Conservation (phyloP, 1,284 basidiomycete genomes). For the Papiliotrema nemorosa region DNA sequence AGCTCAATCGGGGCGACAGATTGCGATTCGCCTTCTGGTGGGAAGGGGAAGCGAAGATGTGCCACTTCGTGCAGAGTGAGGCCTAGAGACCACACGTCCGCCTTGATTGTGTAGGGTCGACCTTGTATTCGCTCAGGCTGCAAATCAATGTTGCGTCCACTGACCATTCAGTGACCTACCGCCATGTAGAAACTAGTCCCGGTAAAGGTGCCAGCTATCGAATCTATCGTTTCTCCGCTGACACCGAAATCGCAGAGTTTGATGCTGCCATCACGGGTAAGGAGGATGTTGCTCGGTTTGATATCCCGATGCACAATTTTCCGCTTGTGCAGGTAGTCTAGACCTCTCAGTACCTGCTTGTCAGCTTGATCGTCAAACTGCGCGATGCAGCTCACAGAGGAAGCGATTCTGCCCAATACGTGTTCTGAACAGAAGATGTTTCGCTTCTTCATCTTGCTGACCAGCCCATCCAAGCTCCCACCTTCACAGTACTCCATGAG, state of each 20-base stretch:
- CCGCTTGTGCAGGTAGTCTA: constrained; percentile 85
- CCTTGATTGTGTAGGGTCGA: constrained; percentile 82
- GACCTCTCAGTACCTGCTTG: constrained; percentile 71
- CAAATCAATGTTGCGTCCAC: constrained; percentile 10
- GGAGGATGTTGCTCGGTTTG: constrained; percentile 92
- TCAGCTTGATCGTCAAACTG: not conserved
- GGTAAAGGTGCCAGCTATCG: constrained; percentile 89
- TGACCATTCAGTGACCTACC: constrained; percentile 55
- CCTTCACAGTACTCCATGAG: constrained; percentile 95
- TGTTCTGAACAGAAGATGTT: constrained; percentile 83
- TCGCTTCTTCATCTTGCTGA: constrained; percentile 75
- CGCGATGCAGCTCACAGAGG: constrained; percentile 61
- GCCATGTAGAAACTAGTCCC: constrained; percentile 98
- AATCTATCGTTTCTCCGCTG: constrained; percentile 88
- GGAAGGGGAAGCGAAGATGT: constrained; percentile 89
- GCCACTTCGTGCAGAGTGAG: constrained; percentile 90
- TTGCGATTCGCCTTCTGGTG: constrained; percentile 64
- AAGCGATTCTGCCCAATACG: constrained; percentile 85
- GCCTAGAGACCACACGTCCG: constrained; percentile 98
- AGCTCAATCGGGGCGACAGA: constrained; percentile 84
- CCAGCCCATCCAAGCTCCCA: constrained; percentile 72
- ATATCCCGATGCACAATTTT: constrained; percentile 96
- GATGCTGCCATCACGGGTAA: constrained; percentile 79
- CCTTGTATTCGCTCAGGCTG: constrained; percentile 92
- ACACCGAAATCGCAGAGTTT: constrained; percentile 97